Evolutionary conservation across 106 monocot species (phyloP).

Genomic region (Chionographis japonica): DNA sequence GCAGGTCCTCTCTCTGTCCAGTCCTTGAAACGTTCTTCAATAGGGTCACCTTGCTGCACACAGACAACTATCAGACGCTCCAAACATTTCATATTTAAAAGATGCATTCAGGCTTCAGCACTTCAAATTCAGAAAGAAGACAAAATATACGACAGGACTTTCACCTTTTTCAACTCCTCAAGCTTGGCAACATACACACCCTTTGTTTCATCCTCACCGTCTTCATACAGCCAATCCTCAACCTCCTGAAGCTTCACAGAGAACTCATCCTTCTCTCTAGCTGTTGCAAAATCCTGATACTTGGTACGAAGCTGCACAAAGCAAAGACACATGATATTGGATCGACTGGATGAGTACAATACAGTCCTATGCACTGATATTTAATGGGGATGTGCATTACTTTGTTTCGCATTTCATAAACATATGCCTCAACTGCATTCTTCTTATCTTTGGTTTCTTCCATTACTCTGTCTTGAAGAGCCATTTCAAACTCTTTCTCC

Average conservation of each 20-base stretch:
- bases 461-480: constrained; percentile 49
- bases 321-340: too few relatives aligned
- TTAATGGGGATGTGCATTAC: constrained; percentile 3
- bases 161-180: constrained; percentile 39
- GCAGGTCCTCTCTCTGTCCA: constrained; percentile 23
- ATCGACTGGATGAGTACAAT: too few relatives aligned
- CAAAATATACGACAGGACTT: background rate
- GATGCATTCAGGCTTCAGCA: background rate
- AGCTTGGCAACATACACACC: constrained; percentile 38
- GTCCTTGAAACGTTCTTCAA: constrained; percentile 40
- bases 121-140: background rate
- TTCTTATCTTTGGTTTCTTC: constrained; percentile 53
- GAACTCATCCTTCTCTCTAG: constrained; percentile 26
- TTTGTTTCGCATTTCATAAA: constrained; percentile 54
- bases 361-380: too few relatives aligned
- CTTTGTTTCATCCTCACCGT: constrained; percentile 45
- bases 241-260: constrained; percentile 31
- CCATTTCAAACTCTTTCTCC: constrained; percentile 40
- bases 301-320: constrained; percentile 26
- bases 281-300: constrained; percentile 29
- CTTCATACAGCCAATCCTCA: constrained; percentile 56
- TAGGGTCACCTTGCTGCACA: constrained; percentile 35
- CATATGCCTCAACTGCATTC: constrained; percentile 55
- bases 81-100: background rate
- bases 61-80: background rate